A percentile compares a stretch with the other conserved stretches of the same genome.
Evolutionary conservation across 257 asterid genomes (phyloP).

Genomic region (Primulina huaijiensis): DNA sequence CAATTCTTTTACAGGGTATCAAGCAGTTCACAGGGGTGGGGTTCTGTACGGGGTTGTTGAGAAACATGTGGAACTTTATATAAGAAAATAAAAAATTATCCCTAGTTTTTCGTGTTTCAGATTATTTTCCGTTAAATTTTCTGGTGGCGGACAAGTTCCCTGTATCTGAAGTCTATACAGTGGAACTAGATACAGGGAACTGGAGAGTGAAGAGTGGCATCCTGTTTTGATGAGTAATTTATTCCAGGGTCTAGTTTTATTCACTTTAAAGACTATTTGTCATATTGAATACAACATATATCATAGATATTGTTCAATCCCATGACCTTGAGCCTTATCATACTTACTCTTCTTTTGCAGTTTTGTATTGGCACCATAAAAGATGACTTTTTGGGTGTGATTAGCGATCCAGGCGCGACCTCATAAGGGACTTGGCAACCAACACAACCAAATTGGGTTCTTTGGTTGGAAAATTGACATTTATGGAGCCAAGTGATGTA

Average conservation of each 20-base stretch:
- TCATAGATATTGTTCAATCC: not conserved
- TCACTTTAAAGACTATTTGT: not conserved
- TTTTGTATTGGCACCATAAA: slow-evolving; percentile 92
- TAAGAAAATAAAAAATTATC: not conserved
- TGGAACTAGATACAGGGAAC: too few relatives aligned
- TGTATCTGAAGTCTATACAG: not conserved
- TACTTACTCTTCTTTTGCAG: slow-evolving; percentile 36
- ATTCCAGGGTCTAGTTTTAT: not conserved
- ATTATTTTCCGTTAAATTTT: not conserved
- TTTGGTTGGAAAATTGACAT: not conserved
- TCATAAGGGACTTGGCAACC: slow-evolving; percentile 35
- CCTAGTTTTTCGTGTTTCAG: not conserved
- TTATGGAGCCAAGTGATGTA: not conserved
- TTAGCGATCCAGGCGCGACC: slow-evolving; percentile 82
- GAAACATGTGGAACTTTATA: not conserved
- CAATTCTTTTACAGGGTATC: not conserved
- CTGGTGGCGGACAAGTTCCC: not conserved
- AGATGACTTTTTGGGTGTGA: slow-evolving; percentile 94
- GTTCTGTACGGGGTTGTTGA: not conserved
- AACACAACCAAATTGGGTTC: not conserved
- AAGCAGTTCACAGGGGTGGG: not conserved
- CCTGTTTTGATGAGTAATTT: not conserved
- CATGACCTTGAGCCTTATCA: slow-evolving; percentile 3
- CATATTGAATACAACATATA: not conserved
- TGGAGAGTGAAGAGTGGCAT: not conserved